phyloP scores from a whole-genome alignment of 805 yeast genomes.

The Nematodospora valgi region DNA sequence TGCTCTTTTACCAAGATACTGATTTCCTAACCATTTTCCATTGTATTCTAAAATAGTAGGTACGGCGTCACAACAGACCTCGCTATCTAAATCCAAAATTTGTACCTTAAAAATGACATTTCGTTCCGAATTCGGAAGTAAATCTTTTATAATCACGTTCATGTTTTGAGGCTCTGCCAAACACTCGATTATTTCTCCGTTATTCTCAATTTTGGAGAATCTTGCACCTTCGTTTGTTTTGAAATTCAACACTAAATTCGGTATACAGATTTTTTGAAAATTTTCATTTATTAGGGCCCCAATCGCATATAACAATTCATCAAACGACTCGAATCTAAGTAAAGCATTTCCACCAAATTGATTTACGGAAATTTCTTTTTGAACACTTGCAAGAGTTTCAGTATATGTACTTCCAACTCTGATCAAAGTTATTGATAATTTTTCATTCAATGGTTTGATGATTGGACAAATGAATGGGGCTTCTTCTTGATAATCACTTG shows the following conservation, averaged over 20 bases:
- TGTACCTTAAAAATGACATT: too few relatives aligned
- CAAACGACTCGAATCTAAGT: conserved; percentile 16
- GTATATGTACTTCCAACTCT: conserved; percentile 21
- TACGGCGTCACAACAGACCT: too few relatives aligned
- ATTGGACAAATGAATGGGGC: not conserved
- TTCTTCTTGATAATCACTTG: conserved; percentile 10
- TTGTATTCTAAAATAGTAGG: not conserved
- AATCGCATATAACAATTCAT: conserved; percentile 15
- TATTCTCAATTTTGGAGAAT: conserved; percentile 19
- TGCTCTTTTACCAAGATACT: not conserved
- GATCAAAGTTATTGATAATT: conserved; percentile 20
- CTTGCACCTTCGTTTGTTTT: conserved; percentile 13
- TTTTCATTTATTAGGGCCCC: conserved; percentile 10
- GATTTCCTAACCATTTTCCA: not conserved
- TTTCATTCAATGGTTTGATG: conserved; percentile 10
- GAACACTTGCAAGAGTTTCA: conserved; percentile 10
- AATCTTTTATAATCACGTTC: conserved; percentile 13
- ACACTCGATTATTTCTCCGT: conserved; percentile 21
- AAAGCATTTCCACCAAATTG: conserved; percentile 17
- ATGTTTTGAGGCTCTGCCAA: conserved; percentile 13
- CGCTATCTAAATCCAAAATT: too few relatives aligned
- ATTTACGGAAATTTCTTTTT: not conserved
- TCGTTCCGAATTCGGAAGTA: too few relatives aligned
- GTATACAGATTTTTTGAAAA: conserved; percentile 19
- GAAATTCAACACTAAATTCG: conserved; percentile 19